These are phyloP conservation scores for Mycosarcoma mackinlayi DNA, from an alignment of 1,284 basidiomycete genomes.

Conservation along the genomic window DNA sequence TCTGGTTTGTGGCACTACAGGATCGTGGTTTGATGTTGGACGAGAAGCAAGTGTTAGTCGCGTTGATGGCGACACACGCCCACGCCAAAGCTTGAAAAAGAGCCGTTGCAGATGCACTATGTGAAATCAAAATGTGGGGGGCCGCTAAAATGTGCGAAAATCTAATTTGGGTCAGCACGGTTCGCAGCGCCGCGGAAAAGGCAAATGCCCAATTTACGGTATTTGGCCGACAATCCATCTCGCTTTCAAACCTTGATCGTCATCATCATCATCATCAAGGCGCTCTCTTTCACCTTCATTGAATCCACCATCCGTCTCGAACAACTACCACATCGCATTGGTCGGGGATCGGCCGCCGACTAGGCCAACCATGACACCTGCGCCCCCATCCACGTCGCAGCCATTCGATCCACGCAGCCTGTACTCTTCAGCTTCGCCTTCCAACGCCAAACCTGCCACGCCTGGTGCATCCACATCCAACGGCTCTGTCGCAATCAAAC, in stretches of 20 bases:
- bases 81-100: neutral
- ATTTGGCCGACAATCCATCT: neutral
- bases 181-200: neutral
- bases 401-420: slow-evolving; percentile 44
- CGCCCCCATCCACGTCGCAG: slow-evolving; percentile 15
- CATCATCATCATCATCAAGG: slow-evolving; percentile 8
- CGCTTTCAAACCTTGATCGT: neutral
- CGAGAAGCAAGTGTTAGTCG: no score
- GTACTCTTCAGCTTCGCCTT: slow-evolving; percentile 33
- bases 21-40: neutral
- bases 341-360: no score
- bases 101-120: slow-evolving; percentile 11
- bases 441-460: slow-evolving; percentile 1
- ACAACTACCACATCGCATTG: slow-evolving; percentile 3
- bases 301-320: neutral
- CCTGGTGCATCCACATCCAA: slow-evolving; percentile 7
- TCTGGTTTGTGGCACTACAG: no score
- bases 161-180: neutral
- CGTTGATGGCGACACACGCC: slow-evolving; percentile 20
- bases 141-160: neutral
- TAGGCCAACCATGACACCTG: slow-evolving; percentile 20
- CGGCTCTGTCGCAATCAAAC: slow-evolving; percentile 10
- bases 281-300: neutral
- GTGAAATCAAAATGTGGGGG: neutral
- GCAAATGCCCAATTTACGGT: neutral